phyloP scores from a whole-genome alignment of 148 eudicot species.

The Rhododendron mucronatum region DNA sequence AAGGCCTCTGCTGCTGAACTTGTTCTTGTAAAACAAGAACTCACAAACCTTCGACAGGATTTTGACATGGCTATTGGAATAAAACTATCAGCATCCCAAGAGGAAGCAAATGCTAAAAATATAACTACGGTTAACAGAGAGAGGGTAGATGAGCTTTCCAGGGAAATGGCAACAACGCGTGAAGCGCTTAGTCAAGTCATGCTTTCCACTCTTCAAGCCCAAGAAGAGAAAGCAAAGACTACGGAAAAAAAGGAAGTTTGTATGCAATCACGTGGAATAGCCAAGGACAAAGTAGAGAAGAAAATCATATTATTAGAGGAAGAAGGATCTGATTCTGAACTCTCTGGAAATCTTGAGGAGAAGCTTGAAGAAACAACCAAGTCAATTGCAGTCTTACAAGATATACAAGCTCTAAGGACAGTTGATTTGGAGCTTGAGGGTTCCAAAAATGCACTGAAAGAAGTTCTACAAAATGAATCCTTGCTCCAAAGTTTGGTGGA shows the following conservation, averaged over 20 bases:
- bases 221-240: constrained; percentile 38
- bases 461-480: constrained; percentile 37
- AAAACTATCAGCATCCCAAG: constrained; percentile 41
- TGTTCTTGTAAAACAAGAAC: constrained; percentile 60
- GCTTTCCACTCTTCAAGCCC: constrained; percentile 31
- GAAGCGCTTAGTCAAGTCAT: constrained; percentile 43
- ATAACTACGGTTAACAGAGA: constrained; percentile 35
- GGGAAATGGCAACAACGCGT: constrained; percentile 38
- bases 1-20: constrained; percentile 56
- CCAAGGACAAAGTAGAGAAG: constrained; percentile 42
- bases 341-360: constrained; percentile 30
- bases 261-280: constrained; percentile 17
- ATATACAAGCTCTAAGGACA: constrained; percentile 29
- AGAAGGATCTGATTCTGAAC: constrained; percentile 27
- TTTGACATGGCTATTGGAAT: constrained; percentile 47
- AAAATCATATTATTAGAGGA: constrained; percentile 32
- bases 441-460: constrained; percentile 40
- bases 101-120: constrained; percentile 50
- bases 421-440: constrained; percentile 17
- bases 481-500: constrained; percentile 32
- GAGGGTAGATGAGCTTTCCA: constrained; percentile 36
- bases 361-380: constrained; percentile 51
- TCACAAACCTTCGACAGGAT: constrained; percentile 53
- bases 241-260: constrained; percentile 30
- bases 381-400: constrained; percentile 37